Evolutionary conservation across 441 rosid genomes (phyloP).

Genomic region (Arabidopsis hybrid): DNA sequence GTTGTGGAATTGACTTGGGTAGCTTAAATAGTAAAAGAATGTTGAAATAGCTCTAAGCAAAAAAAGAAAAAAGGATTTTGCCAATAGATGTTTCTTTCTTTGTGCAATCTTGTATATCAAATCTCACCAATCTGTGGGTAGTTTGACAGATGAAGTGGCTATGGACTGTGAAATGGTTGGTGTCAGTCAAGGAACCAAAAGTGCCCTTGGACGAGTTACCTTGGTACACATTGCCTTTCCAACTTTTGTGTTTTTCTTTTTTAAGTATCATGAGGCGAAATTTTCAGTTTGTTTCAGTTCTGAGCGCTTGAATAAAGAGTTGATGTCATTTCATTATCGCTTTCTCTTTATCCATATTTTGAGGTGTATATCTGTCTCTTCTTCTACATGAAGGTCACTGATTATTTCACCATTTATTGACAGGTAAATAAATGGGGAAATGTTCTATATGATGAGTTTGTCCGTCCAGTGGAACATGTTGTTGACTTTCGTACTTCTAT

Average conservation of each 20-base stretch:
- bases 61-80: not conserved
- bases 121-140: slow-evolving; percentile 50
- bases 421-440: slow-evolving; percentile 97
- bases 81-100: not conserved
- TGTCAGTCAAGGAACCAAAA: slow-evolving; percentile 81
- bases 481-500: slow-evolving; percentile 88
- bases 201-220: slow-evolving; percentile 94
- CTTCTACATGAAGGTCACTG: slow-evolving; percentile 13
- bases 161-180: slow-evolving; percentile 99
- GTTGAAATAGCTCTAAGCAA: not conserved
- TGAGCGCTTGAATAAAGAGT: not conserved
- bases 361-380: slow-evolving; percentile 5
- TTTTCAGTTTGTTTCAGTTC: not conserved
- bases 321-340: not conserved
- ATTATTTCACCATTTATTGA: slow-evolving; percentile 42
- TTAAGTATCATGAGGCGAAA: not conserved
- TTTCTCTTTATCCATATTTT: slow-evolving; percentile 2
- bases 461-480: slow-evolving; percentile 85
- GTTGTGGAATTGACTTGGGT: slow-evolving; percentile 1
- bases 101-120: slow-evolving; percentile 12
- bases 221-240: slow-evolving; percentile 59
- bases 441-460: slow-evolving; percentile 87
- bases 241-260: not conserved
- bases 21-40: not conserved
- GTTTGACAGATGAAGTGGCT: slow-evolving; percentile 84